Evolutionary conservation across 345 rosid genomes (phyloP), one percentile per base, ranked within the genome.

Genomic region (Melaleuca alternifolia): DNA sequence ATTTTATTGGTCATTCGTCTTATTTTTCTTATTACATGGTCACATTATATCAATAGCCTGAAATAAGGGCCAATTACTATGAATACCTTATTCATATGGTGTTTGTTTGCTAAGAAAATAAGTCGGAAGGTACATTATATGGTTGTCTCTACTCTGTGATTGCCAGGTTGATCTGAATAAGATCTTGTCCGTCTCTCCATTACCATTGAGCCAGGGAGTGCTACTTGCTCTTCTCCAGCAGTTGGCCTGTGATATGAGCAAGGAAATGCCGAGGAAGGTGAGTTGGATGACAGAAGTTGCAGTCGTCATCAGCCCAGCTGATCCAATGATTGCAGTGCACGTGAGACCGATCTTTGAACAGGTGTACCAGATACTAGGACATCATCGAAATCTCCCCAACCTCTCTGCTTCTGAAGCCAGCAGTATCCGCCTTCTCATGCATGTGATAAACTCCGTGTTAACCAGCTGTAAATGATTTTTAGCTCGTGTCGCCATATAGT

Each of bases 191-290:
- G 54, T 86, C 87, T 59, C 84, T 30, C 95, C 96, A 1, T 82
- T 92, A 15, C 95, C 95, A 33, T 89, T 95, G 77, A 93, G 93
- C 92, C 98, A 92, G 86, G 95, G 98, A 87, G 95, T 94, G 59
- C 87, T 95, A 48, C 92, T 95, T 30, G 93, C 96, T 21, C 98
- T 95, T 85, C 93, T 95, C n/a, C 98, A 95, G 91, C 98, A 95
- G 37, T 83, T 95, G 88, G 92, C 96, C 59, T 94, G 93, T 84
- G 98, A 93, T 88, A 87, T 95, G 53, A 89, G 82, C 87, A 94
- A 88, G 33, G 95, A 95, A 57, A 92, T 94, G 10, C 44, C 90
- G 0, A 91, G 87, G 86, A 95, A 95, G 88, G 82, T 95, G 57
- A 83, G 85, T 24, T 95, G 98, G 98, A 95, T 95, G 96, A 92